Percentiles rank a stretch among this genome's conserved stretches.
phyloP scores from a whole-genome alignment of 176 grass and related monocot genomes.

The Raddia distichophylla region DNA sequence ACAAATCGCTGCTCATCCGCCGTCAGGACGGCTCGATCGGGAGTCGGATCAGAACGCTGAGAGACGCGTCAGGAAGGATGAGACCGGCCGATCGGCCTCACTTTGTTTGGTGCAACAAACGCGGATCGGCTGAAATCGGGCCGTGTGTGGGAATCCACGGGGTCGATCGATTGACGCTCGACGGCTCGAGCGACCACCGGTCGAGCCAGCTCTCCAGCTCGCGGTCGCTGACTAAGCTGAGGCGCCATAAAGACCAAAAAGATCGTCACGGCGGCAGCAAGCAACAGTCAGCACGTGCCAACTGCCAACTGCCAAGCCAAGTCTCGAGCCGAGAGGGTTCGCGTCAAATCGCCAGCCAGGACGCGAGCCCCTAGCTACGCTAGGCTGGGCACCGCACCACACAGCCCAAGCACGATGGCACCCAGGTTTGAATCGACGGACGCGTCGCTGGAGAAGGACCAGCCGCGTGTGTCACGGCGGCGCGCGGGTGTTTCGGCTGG shows the following conservation, averaged over 20 bases:
- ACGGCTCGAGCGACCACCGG: too few relatives aligned
- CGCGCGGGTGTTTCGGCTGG: neutral
- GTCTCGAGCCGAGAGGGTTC: neutral
- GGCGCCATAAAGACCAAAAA: neutral
- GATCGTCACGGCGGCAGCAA: too few relatives aligned
- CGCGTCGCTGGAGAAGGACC: neutral
- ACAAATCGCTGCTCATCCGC: too few relatives aligned
- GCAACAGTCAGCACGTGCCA: too few relatives aligned
- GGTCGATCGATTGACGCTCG: neutral
- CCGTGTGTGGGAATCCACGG: constrained; percentile 28
- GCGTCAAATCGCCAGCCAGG: too few relatives aligned
- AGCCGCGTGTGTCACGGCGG: neutral
- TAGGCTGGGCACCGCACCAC: neutral
- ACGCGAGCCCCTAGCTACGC: neutral
- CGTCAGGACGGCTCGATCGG: too few relatives aligned
- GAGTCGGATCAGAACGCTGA: neutral
- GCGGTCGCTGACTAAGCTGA: neutral
- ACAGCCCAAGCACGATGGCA: too few relatives aligned
- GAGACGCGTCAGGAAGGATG: too few relatives aligned
- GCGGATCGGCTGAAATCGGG: neutral
- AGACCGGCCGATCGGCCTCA: neutral
- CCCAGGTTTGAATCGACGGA: neutral
- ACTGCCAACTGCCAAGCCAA: neutral
- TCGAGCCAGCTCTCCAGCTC: too few relatives aligned
- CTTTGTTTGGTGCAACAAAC: neutral